Evolutionary conservation across 2,329 filamentous ascomycete species (phyloP), one percentile per base, ranked within the genome.

Genomic region (Acrodontium crateriforme): DNA sequence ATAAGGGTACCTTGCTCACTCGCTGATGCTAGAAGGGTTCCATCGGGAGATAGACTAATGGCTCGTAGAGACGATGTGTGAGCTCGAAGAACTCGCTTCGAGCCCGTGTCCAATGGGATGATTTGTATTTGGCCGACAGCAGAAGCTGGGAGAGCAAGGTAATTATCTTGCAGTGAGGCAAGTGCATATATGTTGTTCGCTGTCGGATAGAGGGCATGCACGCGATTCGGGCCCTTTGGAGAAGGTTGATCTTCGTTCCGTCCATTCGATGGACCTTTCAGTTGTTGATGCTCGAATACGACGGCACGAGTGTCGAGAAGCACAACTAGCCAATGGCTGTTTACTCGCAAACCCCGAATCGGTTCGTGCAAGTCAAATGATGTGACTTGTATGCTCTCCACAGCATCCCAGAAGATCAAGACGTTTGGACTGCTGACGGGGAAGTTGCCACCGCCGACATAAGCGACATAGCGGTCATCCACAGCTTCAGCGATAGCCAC

Each of bases 1-100:
- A 95, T 72, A 14, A 98, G 62, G 1, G 89, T 98, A 18, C 89
- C 89, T 63, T 79, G 81, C 54, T 93, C 81, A 52, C 85, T 93
- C 8, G 87, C 87, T 1, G 84, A 94, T 9, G 85, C 89, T 16
- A 95, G 60, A 10, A 91, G 57, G 26, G 82, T 71, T 3, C 81
- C 84, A 47, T 93, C 80, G 0, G 66, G 67, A 41, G 82, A 92
- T 18, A 98, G 60, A 8, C 76, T 70, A 39, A 98, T 65, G 22
- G 84, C 83, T 35, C 78, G 71, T 11, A 98, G 60, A 0, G 78
- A 65, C 1, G 78, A 78, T 4, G 77, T 75, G 52, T 98, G 89
- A 3, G 87, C 89, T 1, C 84, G 83, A 34, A 95, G 83, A 51
- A 98, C 93, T 58, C 78, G 91, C 39, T 95, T 82, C 12, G 81